Base-by-base conservation (phyloP, 140 eudicot genomes). In the Ambrosia hybrid region DNA sequence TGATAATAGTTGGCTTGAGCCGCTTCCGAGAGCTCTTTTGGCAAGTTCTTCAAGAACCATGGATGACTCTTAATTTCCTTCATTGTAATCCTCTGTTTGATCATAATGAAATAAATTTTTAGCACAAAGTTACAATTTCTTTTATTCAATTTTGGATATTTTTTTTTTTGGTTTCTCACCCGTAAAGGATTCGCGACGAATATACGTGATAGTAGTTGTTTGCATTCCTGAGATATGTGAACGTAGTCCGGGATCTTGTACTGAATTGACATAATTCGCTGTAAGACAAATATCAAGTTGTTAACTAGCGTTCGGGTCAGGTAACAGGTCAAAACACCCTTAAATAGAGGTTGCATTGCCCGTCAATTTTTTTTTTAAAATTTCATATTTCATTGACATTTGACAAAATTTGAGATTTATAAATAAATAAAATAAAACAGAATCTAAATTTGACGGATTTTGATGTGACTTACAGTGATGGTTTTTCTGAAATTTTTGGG, bases 1-100 rank as follows among this genome's bases (percentile, higher is more conserved):
- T 80, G 79, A 70, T 82, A 85, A 63, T 91, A 91, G 48, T 70
- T 76, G 46, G 87, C 77, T 78, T 85, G 97, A 76, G 79, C 67
- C 17, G 85, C 58, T 67, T 91, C 97, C 15, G 82, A 80, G 1
- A 91, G 88, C 78, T 91, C 96, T 67, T 73, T 88, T 45, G 96
- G 97, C 67, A 91, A 77, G 59, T 88, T 87, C 88, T 90, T 90
- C 53, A 87, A 51, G 83, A 87, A 87, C 97, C 97, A 90, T 58
- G 97, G 95, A 62, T 90, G 92, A 74, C 48, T 85, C 79, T 88
- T 90, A 9, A 90, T 85, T 74, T 90, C 97, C 68, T 81, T 83
- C 33, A 90, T 79, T 2, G 83, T 79, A 45, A 87, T 65, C 76
- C 97, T 87, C 97, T 87, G 71, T 82, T 65, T 10, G 43, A 80